Percentiles rank a stretch among this genome's conserved stretches.
Evolutionary conservation across 768 basidiomycete species (phyloP).

Genomic region (Termitomyces sp.): DNA sequence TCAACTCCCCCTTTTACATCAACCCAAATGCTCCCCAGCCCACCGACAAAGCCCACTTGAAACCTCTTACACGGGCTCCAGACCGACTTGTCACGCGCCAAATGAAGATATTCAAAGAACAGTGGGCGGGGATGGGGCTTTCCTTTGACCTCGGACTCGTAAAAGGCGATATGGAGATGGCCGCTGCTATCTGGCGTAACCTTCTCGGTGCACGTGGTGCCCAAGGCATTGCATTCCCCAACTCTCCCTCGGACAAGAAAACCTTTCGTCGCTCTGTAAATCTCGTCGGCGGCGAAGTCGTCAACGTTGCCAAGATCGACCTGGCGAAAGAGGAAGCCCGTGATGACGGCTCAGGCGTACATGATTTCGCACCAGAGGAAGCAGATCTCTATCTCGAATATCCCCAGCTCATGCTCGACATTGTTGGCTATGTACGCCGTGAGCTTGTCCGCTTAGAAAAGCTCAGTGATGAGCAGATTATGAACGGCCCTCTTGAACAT

Average conservation of each 20-base stretch:
- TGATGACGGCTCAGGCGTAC: conserved; percentile 69
- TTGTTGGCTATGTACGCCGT: conserved; percentile 65
- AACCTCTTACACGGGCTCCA: conserved; percentile 43
- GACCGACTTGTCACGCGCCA: conserved; percentile 78
- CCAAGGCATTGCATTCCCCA: conserved; percentile 49
- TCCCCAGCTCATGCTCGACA: conserved; percentile 65
- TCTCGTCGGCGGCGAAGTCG: conserved; percentile 60
- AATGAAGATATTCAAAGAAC: conserved; percentile 90
- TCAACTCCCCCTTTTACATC: conserved; percentile 36
- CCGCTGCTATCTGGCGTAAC: conserved; percentile 88
- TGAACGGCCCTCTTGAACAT: conserved; percentile 28
- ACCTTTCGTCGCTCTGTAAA: conserved; percentile 61
- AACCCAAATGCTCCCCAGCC: conserved; percentile 34
- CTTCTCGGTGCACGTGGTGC: conserved; percentile 82
- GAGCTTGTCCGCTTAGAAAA: conserved; percentile 68
- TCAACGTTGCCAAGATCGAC: conserved; percentile 53
- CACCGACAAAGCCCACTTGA: conserved; percentile 17
- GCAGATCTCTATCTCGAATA: conserved; percentile 67
- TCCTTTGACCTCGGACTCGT: conserved; percentile 76
- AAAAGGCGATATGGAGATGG: conserved; percentile 75
- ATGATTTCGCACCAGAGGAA: conserved; percentile 58
- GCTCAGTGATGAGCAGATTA: conserved; percentile 38
- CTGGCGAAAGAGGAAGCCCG: conserved; percentile 50
- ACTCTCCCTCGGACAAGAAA: conserved; percentile 8
- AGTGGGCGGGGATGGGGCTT: conserved; percentile 80